phyloP scores from a whole-genome alignment of 371 early-diverging fungal genomes.

The Funneliformis caledonium region DNA sequence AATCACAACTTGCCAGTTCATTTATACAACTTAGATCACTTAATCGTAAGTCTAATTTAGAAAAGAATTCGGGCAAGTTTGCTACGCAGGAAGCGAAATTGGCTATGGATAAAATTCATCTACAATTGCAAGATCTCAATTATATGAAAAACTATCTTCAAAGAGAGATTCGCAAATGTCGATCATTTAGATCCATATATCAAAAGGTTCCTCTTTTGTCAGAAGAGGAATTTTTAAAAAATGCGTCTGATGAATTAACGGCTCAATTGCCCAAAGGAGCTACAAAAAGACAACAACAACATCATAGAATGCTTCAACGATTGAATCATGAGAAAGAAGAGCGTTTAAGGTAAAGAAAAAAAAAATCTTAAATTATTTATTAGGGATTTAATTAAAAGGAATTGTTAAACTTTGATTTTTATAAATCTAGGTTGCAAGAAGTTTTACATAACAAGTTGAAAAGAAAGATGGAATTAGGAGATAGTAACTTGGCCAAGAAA shows the following conservation, averaged over 20 bases:
- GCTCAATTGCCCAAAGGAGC: background rate
- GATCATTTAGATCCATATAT: conserved; percentile 13
- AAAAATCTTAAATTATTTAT: background rate
- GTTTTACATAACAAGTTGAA: conserved; percentile 22
- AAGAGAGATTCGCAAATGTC: conserved; percentile 23
- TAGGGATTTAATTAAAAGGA: background rate
- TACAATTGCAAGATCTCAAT: conserved; percentile 20
- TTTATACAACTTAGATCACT: conserved; percentile 24
- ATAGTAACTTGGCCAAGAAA: conserved; percentile 6
- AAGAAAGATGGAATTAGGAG: conserved; percentile 6
- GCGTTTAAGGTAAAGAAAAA: background rate
- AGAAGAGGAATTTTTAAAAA: conserved; percentile 19
- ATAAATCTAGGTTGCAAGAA: conserved; percentile 6
- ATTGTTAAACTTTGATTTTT: background rate
- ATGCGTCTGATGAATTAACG: background rate
- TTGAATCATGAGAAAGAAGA: conserved; percentile 31
- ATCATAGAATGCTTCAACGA: conserved; percentile 26
- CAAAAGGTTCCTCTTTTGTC: conserved; percentile 1
- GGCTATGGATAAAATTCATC: conserved; percentile 26
- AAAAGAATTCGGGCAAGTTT: background rate
- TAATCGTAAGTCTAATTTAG: conserved; percentile 16
- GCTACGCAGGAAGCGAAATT: conserved; percentile 24
- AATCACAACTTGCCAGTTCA: conserved; percentile 1
- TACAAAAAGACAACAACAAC: background rate
- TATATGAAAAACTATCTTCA: conserved; percentile 15